A percentile compares a stretch with the other conserved stretches of the same genome.
phyloP scores from a whole-genome alignment of 2,329 filamentous ascomycete genomes.

The Stagonosporopsis rhizophila region DNA sequence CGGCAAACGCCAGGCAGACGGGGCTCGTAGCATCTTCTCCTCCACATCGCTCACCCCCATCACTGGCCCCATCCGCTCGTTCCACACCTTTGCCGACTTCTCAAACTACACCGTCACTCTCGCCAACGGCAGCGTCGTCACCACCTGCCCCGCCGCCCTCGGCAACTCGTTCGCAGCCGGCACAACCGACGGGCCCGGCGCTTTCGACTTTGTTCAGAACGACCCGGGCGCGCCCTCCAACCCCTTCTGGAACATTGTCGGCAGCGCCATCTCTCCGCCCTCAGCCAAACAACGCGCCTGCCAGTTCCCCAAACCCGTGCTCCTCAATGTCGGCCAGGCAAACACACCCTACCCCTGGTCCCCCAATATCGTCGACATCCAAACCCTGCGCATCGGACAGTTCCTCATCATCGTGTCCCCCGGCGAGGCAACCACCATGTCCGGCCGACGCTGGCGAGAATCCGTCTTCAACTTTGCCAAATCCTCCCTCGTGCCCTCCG shows the following conservation, averaged over 20 bases:
- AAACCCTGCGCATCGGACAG: constrained; percentile 83
- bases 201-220: constrained; percentile 93
- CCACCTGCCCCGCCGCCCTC: constrained; percentile 84
- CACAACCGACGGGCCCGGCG: constrained; percentile 88
- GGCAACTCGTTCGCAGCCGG: constrained; percentile 94
- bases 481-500: constrained; percentile 24
- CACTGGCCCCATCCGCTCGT: constrained; percentile 72
- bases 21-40: constrained; percentile 66
- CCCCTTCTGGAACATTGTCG: constrained; percentile 81
- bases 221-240: constrained; percentile 76
- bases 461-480: constrained; percentile 40
- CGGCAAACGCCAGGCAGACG: constrained; percentile 72
- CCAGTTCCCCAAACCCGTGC: constrained; percentile 81
- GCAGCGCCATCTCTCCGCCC: constrained; percentile 74
- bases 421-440: constrained; percentile 92
- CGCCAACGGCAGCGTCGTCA: constrained; percentile 72
- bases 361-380: constrained; percentile 89
- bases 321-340: constrained; percentile 89
- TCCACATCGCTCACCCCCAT: constrained; percentile 60
- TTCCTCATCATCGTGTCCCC: constrained; percentile 83
- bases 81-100: constrained; percentile 88
- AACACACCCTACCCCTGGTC: constrained; percentile 82
- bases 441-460: constrained; percentile 82
- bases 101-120: constrained; percentile 75
- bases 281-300: constrained; percentile 74